These are phyloP conservation scores for Coemansia sp. DNA, from an alignment of 192 early-diverging fungal genomes.

Conservation along the genomic window DNA sequence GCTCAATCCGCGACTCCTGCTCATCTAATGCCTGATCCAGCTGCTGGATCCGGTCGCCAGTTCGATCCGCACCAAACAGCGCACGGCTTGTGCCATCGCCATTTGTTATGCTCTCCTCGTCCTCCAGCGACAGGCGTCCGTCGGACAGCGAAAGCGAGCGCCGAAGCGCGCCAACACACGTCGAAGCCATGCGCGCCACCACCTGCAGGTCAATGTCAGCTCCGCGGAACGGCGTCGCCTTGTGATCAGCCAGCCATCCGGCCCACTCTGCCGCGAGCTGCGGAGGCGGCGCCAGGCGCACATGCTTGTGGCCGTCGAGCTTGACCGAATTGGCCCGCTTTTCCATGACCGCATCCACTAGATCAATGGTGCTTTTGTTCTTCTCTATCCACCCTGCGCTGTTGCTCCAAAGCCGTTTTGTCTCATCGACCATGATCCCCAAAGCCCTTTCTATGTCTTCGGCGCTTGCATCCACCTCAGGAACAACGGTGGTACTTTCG, in stretches of 20 bases:
- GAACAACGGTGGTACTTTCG: constrained; percentile 5
- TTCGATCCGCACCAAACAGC: neutral
- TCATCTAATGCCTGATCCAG: constrained; percentile 7
- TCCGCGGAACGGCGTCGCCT: constrained; percentile 31
- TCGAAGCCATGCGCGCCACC: constrained; percentile 34
- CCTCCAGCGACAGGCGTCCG: neutral
- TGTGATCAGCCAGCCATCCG: constrained; percentile 29
- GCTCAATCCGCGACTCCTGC: constrained; percentile 23
- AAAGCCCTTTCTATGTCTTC: constrained; percentile 19
- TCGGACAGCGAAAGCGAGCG: neutral
- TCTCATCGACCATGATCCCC: constrained; percentile 8
- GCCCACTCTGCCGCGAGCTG: constrained; percentile 39
- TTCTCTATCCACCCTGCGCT: constrained; percentile 35
- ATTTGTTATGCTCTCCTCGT: neutral
- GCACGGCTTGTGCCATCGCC: neutral
- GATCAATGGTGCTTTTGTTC: neutral
- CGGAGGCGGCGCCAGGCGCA: constrained; percentile 41
- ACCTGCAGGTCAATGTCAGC: constrained; percentile 34
- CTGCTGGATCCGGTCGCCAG: neutral
- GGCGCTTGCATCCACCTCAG: constrained; percentile 17
- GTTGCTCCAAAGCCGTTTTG: constrained; percentile 34
- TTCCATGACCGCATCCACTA: constrained; percentile 31
- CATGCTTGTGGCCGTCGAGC: constrained; percentile 25
- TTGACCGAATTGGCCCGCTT: constrained; percentile 27
- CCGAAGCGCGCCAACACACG: constrained; percentile 29